phyloP scores from a whole-genome alignment of 169 alveolate genomes.

The Plasmodium relictum region DNA sequence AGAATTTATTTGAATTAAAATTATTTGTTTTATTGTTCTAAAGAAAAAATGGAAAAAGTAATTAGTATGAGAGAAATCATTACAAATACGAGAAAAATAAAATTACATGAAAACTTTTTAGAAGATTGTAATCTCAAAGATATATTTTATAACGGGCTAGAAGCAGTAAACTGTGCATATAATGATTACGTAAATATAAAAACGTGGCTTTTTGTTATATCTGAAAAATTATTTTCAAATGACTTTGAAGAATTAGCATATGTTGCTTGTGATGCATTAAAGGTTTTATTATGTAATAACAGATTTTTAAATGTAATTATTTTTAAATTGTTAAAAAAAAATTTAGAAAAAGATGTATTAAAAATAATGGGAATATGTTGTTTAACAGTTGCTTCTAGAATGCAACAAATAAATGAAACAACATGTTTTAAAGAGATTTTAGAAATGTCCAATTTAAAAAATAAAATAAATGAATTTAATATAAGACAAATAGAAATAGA shows the following conservation, averaged over 20 bases:
- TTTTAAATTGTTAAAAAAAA: constrained; percentile 56
- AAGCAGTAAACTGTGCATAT: constrained; percentile 71
- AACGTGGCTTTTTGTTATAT: constrained; percentile 68
- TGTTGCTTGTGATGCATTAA: constrained; percentile 76
- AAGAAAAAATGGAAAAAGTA: constrained; percentile 66
- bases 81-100: constrained; percentile 65
- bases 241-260: constrained; percentile 71
- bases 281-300: constrained; percentile 59
- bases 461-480: constrained; percentile 59
- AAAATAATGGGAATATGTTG: constrained; percentile 76
- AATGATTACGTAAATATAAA: constrained; percentile 74
- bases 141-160: constrained; percentile 62
- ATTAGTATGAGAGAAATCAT: constrained; percentile 74
- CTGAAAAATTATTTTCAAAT: constrained; percentile 59
- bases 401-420: constrained; percentile 75
- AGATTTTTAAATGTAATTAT: constrained; percentile 59
- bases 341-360: constrained; percentile 53
- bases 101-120: constrained; percentile 76
- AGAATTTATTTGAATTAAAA: background rate
- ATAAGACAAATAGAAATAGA: constrained; percentile 74
- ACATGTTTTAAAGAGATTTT: constrained; percentile 69
- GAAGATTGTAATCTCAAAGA: constrained; percentile 73
- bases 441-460: constrained; percentile 34
- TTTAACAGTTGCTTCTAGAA: constrained; percentile 77
- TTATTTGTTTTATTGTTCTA: constrained; percentile 2